Base-by-base conservation (phyloP, 163 green algal genomes). In the Chlamydomonas reinhardtii region DNA sequence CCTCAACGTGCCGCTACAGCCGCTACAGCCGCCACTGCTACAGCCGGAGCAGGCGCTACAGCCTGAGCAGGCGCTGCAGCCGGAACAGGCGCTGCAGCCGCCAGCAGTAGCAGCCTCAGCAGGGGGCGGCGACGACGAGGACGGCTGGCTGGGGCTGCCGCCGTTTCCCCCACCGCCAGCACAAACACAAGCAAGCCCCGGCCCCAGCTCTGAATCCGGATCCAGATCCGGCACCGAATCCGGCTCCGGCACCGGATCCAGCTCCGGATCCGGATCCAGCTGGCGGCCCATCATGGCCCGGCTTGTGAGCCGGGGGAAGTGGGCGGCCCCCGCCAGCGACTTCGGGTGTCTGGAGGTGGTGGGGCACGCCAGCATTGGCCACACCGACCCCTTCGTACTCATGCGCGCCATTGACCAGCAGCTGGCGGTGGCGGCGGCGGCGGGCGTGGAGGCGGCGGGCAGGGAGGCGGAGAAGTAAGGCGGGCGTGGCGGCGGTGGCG, bases 301-400 rank as follows among this genome's bases (percentile, higher is more conserved):
- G 8, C 75, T 98, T 19, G 93, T 98, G 37, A 93, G 81, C 62
- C 74, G 96, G 6, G 96, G 95, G 22, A 94, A 91, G 70, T 56
- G 94, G 54, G 93, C 82, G 61, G 91, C 73, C 35, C 65, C 85
- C 32, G 94, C 96, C 12, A 94, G 83, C 22, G 96, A 98, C 73
- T 98, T 95, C 87, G 96, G 96, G 0, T 93, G 89, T 2, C 71
- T 98, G 64, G 96, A 90, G 72, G 85, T 90, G 15, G 34, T 89
- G 48, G 84, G 84, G 5, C 61, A 74, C n/a, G 84, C 84, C 48
- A 84, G 72, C 34, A 90, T 90, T 20, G 85, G 85, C 2, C 85
- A 90, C 62, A 90, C 85, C 24, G 85, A 90, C 35, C 85, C 85
- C 0, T 90, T 79, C 32, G 37, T 68, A 25, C 69, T 90, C 11